Base-by-base conservation (phyloP, 2,329 filamentous ascomycete genomes). In the Chaetomiaceae sp. region DNA sequence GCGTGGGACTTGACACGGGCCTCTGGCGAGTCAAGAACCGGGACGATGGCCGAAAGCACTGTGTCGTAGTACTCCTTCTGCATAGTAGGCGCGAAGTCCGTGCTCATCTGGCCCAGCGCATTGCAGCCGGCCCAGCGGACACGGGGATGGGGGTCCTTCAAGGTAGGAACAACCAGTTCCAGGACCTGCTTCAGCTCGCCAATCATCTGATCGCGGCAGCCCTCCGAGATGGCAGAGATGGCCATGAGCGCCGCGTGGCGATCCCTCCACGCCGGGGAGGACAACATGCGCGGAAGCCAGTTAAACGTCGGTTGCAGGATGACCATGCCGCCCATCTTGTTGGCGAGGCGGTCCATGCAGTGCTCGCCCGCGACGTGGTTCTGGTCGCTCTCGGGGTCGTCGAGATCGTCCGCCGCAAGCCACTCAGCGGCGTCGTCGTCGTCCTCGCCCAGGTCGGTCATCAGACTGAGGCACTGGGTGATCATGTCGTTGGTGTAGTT, bases 81-180 rank as follows among this genome's bases (percentile, higher is more conserved):
- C 92, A 99, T 97, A 10, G 87, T 95, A 12, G 91, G 91, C 12
- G 95, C 92, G 68, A 99, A 99, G 66, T 99, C 93, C 27, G 93
- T 99, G 73, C 92, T 97, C 93, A 99, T 99, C 70, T 99, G 93
- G 23, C 93, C 93, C n/a, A 99, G 79, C 37, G 93, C 93, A 65
- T 99, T 97, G 75, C 93, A 99, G 30, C 91, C 93, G 46, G 93
- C 93, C 85, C 95, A 99, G 62, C 92, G 86, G 49, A 99, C 93
- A 65, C 93, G 88, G 35, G 93, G 88, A 65, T 99, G 93, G 34
- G 87, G 80, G 65, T 99, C 92, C 62, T 86, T 84, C 31, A 99
- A 78, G 31, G 92, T 87, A 14, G 93, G 93, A 44, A 96, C 83
- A n/a, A 99, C 92, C 50, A 99, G 78, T 58, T 95, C 89, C 42